These are phyloP conservation scores for Lumnitzera racemosa DNA, from an alignment of 345 rosid genomes.

Conservation along the genomic window DNA sequence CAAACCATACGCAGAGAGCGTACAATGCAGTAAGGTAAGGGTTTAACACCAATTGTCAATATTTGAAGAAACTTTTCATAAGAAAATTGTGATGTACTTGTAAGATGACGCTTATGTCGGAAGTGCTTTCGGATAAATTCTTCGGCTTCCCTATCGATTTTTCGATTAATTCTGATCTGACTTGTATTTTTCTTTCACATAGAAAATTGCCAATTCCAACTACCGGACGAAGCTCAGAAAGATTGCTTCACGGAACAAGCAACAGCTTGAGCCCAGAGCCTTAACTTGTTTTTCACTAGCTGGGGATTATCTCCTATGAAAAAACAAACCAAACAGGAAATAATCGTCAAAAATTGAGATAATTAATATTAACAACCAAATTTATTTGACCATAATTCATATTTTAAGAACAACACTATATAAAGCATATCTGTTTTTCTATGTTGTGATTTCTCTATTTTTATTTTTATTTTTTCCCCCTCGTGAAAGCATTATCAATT, in stretches of 20 bases:
- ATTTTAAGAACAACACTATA: neutral
- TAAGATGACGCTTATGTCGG: no score
- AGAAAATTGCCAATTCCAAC: neutral
- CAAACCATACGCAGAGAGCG: no score
- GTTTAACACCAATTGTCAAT: no score
- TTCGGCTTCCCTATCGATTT: no score
- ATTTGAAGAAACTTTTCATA: no score
- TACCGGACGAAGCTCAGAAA: neutral
- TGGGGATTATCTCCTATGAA: slow-evolving; percentile 64
- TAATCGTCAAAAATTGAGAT: neutral
- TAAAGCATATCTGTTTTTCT: neutral
- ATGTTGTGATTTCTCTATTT: no score
- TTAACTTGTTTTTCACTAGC: slow-evolving; percentile 67
- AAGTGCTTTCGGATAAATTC: no score
- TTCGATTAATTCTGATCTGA: neutral
- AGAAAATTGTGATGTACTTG: no score
- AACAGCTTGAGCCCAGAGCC: slow-evolving; percentile 98
- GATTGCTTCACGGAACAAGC: slow-evolving; percentile 78
- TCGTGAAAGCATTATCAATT: no score
- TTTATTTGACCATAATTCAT: neutral
- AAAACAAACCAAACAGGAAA: neutral
- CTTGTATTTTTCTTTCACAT: neutral
- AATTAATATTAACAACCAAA: neutral
- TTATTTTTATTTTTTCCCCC: no score
- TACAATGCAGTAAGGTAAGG: no score